phyloP scores from a whole-genome alignment of 306 rosid species.

The Benincasa hispida region DNA sequence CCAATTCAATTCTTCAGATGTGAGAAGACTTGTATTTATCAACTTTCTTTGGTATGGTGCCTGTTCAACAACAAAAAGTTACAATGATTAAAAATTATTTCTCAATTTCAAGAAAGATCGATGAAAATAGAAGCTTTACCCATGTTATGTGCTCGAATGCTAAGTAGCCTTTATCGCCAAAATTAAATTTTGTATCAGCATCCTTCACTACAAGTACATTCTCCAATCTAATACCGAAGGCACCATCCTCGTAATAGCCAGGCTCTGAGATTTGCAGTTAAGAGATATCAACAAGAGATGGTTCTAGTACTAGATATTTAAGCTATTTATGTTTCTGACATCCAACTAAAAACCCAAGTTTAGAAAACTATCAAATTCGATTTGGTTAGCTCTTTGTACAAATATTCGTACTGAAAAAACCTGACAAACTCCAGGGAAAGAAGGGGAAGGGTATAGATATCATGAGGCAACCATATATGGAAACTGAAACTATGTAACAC shows the following conservation, averaged over 20 bases:
- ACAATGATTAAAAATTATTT: neutral
- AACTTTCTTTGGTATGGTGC: conserved; percentile 85
- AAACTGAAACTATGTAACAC: neutral
- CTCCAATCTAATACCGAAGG: conserved; percentile 93
- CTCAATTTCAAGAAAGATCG: neutral
- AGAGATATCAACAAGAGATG: neutral
- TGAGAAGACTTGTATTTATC: conserved; percentile 54
- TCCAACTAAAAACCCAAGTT: neutral
- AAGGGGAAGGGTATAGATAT: neutral
- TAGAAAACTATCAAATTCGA: neutral
- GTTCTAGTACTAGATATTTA: neutral
- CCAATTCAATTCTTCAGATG: conserved; percentile 70
- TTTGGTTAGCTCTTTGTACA: neutral
- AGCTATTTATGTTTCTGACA: neutral
- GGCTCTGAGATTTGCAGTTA: conserved; percentile 54
- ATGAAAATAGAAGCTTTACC: conserved; percentile 28
- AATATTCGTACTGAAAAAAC: neutral
- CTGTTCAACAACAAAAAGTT: conserved; percentile 29
- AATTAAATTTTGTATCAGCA: conserved; percentile 72
- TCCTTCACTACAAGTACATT: conserved; percentile 78
- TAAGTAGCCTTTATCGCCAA: conserved; percentile 83
- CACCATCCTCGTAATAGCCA: conserved; percentile 92
- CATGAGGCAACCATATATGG: neutral
- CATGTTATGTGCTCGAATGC: conserved; percentile 93
- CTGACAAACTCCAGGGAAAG: neutral